Percentiles rank a stretch among this genome's conserved stretches.
These are phyloP conservation scores for Botrytis pseudocinerea DNA, from an alignment of 2,329 filamentous ascomycete genomes.

Conservation along the genomic window DNA sequence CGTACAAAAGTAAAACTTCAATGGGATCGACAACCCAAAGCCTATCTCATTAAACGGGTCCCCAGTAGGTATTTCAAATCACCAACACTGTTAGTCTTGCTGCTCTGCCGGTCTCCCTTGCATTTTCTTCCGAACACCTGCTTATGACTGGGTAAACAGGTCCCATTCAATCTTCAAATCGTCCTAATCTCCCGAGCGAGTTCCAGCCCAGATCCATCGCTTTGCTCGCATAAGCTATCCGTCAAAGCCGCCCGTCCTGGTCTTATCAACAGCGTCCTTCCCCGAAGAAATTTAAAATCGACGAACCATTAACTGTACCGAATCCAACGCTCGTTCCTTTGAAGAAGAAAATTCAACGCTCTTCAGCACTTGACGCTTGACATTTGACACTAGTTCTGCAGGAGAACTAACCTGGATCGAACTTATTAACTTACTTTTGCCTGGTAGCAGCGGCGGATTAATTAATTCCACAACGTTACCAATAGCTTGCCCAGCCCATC, in stretches of 20 bases:
- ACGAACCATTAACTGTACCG: not conserved
- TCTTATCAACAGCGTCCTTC: slow-evolving; percentile 12
- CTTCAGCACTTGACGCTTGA: not conserved
- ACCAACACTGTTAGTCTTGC: not conserved
- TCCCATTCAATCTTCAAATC: not conserved
- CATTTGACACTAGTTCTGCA: not conserved
- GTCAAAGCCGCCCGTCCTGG: not conserved
- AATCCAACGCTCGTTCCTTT: not conserved
- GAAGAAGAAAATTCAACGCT: not conserved
- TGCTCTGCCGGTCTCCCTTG: not conserved
- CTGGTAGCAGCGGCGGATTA: not conserved
- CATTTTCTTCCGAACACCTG: not conserved
- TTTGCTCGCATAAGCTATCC: not conserved
- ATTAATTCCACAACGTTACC: not conserved
- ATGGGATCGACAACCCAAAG: not conserved
- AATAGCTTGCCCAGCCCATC: not conserved
- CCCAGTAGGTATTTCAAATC: not conserved
- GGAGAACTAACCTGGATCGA: not conserved
- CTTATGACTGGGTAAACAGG: not conserved
- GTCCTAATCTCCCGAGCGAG: not conserved
- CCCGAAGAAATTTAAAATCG: not conserved
- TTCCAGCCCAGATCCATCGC: slow-evolving; percentile 1
- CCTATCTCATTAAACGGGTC: not conserved
- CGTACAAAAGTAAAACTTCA: not conserved
- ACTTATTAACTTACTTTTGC: not conserved